Conservation (phyloP, 2,329 filamentous ascomycete genomes). For the Penicillium rolfsii region DNA sequence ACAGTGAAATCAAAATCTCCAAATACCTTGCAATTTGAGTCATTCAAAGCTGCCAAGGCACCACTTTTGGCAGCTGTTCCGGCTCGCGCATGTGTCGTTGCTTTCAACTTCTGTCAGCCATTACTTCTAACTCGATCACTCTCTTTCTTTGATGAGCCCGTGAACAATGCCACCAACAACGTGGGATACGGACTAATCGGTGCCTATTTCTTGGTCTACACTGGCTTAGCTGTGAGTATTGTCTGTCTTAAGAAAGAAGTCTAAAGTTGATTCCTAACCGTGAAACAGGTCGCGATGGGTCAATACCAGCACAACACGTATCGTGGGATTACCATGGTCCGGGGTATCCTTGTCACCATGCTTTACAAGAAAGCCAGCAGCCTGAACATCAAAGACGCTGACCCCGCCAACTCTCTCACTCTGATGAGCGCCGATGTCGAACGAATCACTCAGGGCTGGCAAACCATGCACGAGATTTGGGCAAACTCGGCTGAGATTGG, state of each 20-base stretch:
- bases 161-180: slow-evolving; percentile 35
- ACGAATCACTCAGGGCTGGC: slow-evolving; percentile 47
- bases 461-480: slow-evolving; percentile 52
- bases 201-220: slow-evolving; percentile 49
- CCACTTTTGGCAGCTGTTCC: slow-evolving; percentile 38
- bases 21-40: slow-evolving; percentile 36
- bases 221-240: slow-evolving; percentile 44
- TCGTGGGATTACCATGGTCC: slow-evolving; percentile 48
- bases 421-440: slow-evolving; percentile 54
- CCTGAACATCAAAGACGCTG: slow-evolving; percentile 38
- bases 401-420: slow-evolving; percentile 46
- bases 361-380: slow-evolving; percentile 53
- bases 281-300: slow-evolving; percentile 41
- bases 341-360: slow-evolving; percentile 51
- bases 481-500: slow-evolving; percentile 50
- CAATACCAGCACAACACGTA: slow-evolving; percentile 49
- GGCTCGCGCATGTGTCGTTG: slow-evolving; percentile 40
- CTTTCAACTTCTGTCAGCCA: slow-evolving; percentile 44
- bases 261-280: not conserved
- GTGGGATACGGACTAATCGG: slow-evolving; percentile 50
- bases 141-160: slow-evolving; percentile 35
- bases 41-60: slow-evolving; percentile 39
- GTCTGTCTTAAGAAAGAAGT: not conserved
- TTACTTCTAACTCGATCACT: slow-evolving; percentile 45
- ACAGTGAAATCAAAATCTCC: slow-evolving; percentile 33